Evolutionary conservation across 2,329 filamentous ascomycete genomes (phyloP).

Genomic region (Microdochium bolleyi): DNA sequence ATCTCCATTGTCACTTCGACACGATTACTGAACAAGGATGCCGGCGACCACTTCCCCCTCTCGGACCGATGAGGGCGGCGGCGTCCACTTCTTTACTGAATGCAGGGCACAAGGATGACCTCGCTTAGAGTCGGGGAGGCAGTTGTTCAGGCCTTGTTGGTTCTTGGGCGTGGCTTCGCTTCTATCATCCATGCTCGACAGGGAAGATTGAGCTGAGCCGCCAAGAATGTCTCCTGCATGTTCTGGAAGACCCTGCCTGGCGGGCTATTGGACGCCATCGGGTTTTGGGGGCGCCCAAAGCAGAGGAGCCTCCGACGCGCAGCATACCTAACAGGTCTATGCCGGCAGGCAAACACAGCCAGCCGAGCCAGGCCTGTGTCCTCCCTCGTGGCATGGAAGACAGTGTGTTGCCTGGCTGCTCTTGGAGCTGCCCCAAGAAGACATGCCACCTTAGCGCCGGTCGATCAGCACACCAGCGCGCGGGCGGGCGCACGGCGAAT

Average conservation of each 20-base stretch:
- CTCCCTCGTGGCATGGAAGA: neutral
- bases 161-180: neutral
- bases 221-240: neutral
- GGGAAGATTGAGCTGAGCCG: neutral
- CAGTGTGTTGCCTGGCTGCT: neutral
- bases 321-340: neutral
- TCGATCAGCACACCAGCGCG: neutral
- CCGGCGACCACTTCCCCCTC: neutral
- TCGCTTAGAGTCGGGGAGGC: neutral
- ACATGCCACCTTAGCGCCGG: neutral
- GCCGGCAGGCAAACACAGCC: neutral
- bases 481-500: neutral
- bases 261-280: neutral
- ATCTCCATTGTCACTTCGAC: neutral
- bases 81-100: neutral
- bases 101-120: neutral
- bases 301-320: neutral
- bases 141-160: neutral
- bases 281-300: neutral
- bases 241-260: neutral
- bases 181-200: neutral
- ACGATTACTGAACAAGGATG: neutral
- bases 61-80: neutral
- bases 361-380: neutral
- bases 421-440: neutral